Evolutionary conservation across 129 eudicot genomes (phyloP).

Genomic region (Silybum marianum): DNA sequence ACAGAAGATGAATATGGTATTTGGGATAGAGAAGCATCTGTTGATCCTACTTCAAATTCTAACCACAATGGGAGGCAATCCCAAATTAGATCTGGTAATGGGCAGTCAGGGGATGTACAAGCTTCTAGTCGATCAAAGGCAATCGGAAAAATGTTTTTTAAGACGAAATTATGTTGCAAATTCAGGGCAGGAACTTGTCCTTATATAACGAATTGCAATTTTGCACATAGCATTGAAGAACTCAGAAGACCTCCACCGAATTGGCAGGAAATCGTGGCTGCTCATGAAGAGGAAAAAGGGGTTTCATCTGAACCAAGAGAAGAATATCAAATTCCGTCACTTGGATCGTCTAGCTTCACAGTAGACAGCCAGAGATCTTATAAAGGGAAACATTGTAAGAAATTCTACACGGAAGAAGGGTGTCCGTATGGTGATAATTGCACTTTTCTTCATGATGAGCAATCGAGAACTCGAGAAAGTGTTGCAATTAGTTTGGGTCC

Average conservation of each 20-base stretch:
- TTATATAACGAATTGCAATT: constrained; percentile 79
- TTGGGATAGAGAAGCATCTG: constrained; percentile 57
- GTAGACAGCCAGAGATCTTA: constrained; percentile 58
- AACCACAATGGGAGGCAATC: constrained; percentile 51
- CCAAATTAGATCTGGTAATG: constrained; percentile 47
- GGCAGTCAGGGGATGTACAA: constrained; percentile 49
- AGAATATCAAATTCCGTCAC: constrained; percentile 56
- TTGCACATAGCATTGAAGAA: constrained; percentile 86
- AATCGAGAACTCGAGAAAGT: constrained; percentile 65
- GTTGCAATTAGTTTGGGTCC: constrained; percentile 67
- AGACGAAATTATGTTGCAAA: constrained; percentile 85
- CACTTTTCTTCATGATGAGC: constrained; percentile 76
- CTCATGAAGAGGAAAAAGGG: constrained; percentile 73
- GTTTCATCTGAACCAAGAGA: constrained; percentile 68
- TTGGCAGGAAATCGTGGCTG: constrained; percentile 98
- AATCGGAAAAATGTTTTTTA: constrained; percentile 86
- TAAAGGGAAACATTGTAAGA: constrained; percentile 68
- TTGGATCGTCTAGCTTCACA: constrained; percentile 41
- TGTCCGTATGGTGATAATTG: constrained; percentile 83
- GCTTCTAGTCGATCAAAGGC: constrained; percentile 66
- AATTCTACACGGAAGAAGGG: constrained; percentile 69
- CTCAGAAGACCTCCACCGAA: constrained; percentile 89
- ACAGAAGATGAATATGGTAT: constrained; percentile 82
- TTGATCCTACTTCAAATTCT: constrained; percentile 49
- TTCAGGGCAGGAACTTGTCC: constrained; percentile 90